Percentiles rank a stretch among this genome's conserved stretches.
Evolutionary conservation across 2,329 filamentous ascomycete genomes (phyloP).

Genomic region (Pyrenochaeta sp.): DNA sequence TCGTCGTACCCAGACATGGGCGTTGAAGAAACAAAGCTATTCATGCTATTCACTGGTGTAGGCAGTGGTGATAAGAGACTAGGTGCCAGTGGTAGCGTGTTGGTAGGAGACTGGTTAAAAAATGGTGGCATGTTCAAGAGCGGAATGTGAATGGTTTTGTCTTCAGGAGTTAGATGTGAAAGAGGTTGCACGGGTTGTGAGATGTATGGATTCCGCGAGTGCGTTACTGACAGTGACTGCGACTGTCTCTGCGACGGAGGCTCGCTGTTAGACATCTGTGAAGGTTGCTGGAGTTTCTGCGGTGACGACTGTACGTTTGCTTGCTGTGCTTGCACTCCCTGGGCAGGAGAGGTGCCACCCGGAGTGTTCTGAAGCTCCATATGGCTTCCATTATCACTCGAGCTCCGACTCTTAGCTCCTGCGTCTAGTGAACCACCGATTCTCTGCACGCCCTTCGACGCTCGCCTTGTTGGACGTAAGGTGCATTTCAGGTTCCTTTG

Average conservation of each 20-base stretch:
- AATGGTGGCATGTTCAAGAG: conserved; percentile 47
- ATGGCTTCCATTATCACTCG: conserved; percentile 46
- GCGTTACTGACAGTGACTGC: conserved; percentile 40
- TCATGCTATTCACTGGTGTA: conserved; percentile 48
- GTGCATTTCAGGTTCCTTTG: conserved; percentile 58
- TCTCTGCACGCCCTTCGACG: conserved; percentile 53
- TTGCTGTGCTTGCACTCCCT: conserved; percentile 35
- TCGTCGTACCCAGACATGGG: conserved; percentile 59
- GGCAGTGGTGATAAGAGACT: conserved; percentile 50
- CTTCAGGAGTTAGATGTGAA: conserved; percentile 45
- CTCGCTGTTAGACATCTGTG: conserved; percentile 22
- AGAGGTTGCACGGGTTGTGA: conserved; percentile 42
- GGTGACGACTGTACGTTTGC: conserved; percentile 31
- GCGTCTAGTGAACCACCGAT: conserved; percentile 32
- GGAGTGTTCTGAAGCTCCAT: conserved; percentile 43
- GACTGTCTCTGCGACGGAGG: conserved; percentile 40
- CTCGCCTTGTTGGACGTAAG: conserved; percentile 57
- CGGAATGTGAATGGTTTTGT: conserved; percentile 35
- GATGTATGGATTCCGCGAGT: conserved; percentile 43
- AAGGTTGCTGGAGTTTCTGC: conserved; percentile 23
- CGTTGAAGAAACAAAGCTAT: conserved; percentile 54
- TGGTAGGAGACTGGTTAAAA: conserved; percentile 52
- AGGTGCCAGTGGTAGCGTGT: conserved; percentile 37
- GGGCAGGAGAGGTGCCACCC: conserved; percentile 45
- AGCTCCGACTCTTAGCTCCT: conserved; percentile 34